Base-by-base conservation (phyloP, 2,329 filamentous ascomycete species). In the Fusarium oxysporum region DNA sequence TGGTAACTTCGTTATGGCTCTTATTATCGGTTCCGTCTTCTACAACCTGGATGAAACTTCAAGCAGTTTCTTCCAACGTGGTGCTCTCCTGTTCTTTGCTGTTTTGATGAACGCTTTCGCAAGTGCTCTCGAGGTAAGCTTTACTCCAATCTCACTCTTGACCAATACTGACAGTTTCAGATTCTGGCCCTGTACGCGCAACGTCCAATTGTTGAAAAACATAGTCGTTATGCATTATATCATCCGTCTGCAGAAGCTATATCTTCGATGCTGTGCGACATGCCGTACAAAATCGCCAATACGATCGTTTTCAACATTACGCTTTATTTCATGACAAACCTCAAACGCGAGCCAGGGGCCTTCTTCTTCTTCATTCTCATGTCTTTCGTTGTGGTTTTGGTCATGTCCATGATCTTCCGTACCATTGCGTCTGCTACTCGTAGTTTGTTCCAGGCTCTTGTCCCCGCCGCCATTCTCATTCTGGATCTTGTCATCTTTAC, bases 201-300 rank as follows among this genome's bases (percentile, higher is more conserved):
- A 88, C 92, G 95, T 41, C 92, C 93, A 3, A 97, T 97, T 76
- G 94, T 98, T 68, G 94, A 97, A 80, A 97, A 97, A 80, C 95
- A 98, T 76, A 85, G 88, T 62, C 90, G 92, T 65, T 97, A 97
- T 80, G 94, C 95, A 23, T 87, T 97, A 23, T 97, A 97, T 77
- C 95, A 97, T 78, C 94, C 95, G 0, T 95, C 92, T 14, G 92
- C 94, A 21, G 95, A 98, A 86, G 93, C 94, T n/a, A 87, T 94
- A 66, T 90, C 93, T 0, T 96, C 93, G 14, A 96, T 97, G 92
- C 82, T 97, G 35, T 92, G 90, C 70, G 95, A 98, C 76, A 83
- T 97, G 82, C 95, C 95, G 0, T 94, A 94, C 82, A 97, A 83
- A 74, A 82, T 97, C 13, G 41, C 82, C n/a, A 95, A 95, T 76